These are phyloP conservation scores for Stereocaulon alpinum DNA, from an alignment of 495 filamentous ascomycete species.

Conservation along the genomic window DNA sequence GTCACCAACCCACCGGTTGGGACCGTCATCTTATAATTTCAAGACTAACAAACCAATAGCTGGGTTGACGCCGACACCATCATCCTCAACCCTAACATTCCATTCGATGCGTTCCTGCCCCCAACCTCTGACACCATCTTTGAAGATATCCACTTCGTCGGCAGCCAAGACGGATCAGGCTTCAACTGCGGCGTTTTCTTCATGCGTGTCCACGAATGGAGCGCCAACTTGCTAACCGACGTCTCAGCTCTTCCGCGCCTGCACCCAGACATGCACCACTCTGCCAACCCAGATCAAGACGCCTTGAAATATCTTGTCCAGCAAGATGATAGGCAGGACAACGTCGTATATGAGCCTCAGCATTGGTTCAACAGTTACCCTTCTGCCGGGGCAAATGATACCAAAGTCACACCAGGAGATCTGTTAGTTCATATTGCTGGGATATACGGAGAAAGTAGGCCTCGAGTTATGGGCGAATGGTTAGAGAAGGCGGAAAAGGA, in stretches of 20 bases:
- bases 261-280: constrained; percentile 25
- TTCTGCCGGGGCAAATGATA: neutral
- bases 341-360: constrained; percentile 27
- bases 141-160: constrained; percentile 1
- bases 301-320: constrained; percentile 27
- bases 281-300: constrained; percentile 25
- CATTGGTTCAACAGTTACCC: constrained; percentile 31
- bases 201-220: constrained; percentile 32
- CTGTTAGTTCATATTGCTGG: neutral
- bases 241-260: constrained; percentile 26
- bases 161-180: constrained; percentile 21
- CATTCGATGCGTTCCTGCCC: constrained; percentile 7
- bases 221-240: constrained; percentile 28
- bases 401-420: neutral
- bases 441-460: neutral
- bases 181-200: constrained; percentile 32
- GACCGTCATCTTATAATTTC: neutral
- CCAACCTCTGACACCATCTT: neutral
- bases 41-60: constrained; percentile 19
- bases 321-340: constrained; percentile 21
- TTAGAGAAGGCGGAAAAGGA: neutral
- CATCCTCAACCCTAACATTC: constrained; percentile 25
- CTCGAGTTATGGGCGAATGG: neutral
- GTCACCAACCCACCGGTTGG: too few relatives aligned
- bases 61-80: constrained; percentile 28